These are phyloP conservation scores for Knoxdaviesia capensis DNA, from an alignment of 2,329 filamentous ascomycete genomes.

Conservation along the genomic window DNA sequence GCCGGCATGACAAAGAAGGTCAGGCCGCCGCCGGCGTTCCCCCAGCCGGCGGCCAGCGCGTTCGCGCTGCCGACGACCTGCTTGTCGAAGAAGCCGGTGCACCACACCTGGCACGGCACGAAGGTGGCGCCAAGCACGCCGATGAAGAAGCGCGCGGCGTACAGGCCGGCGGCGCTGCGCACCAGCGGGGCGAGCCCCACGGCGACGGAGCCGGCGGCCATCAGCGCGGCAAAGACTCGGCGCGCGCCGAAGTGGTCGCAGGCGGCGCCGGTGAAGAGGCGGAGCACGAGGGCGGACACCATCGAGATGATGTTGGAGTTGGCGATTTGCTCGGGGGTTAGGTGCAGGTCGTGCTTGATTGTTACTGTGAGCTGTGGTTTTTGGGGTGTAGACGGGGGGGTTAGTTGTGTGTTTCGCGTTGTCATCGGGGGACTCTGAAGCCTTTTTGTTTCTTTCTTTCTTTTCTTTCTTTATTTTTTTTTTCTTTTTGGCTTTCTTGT, in stretches of 20 bases:
- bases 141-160: constrained; percentile 58
- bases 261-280: constrained; percentile 56
- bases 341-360: constrained; percentile 58
- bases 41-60: constrained; percentile 64
- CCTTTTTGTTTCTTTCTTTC: background rate
- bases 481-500: background rate
- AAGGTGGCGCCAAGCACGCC: constrained; percentile 62
- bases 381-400: background rate
- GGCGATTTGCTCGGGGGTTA: constrained; percentile 49
- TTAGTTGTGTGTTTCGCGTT: background rate
- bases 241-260: constrained; percentile 74
- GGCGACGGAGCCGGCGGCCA: constrained; percentile 63
- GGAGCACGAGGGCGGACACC: constrained; percentile 47
- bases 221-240: constrained; percentile 51
- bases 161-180: constrained; percentile 35
- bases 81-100: constrained; percentile 83
- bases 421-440: background rate
- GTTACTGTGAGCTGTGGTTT: constrained; percentile 36
- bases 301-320: constrained; percentile 57
- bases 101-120: constrained; percentile 82
- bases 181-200: constrained; percentile 70
- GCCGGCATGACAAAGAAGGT: constrained; percentile 92
- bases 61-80: constrained; percentile 82
- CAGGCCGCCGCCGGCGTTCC: constrained; percentile 74
- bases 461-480: background rate